Percentiles rank a stretch among this genome's conserved stretches.
Evolutionary conservation across 2,329 filamentous ascomycete genomes (phyloP).

Genomic region (Xylariales sp.): DNA sequence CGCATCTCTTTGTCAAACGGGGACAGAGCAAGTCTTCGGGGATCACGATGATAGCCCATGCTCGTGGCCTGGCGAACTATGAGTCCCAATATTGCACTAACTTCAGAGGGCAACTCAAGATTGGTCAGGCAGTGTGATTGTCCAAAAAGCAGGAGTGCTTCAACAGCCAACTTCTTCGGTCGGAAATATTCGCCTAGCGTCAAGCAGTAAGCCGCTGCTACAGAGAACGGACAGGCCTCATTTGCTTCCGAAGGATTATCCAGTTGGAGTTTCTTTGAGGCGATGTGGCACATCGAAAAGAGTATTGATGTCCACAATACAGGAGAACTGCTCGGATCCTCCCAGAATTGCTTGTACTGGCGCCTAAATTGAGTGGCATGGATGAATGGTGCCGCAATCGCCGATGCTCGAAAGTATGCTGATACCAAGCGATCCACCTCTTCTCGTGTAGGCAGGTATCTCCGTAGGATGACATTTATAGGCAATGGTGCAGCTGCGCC

Average conservation of each 20-base stretch:
- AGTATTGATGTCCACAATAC: conserved; percentile 4
- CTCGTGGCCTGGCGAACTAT: background rate
- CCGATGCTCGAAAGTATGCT: conserved; percentile 1
- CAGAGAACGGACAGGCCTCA: background rate
- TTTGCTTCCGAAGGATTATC: background rate
- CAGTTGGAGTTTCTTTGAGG: background rate
- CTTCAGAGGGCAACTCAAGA: background rate
- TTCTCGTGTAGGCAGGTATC: background rate
- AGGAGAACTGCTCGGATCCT: background rate
- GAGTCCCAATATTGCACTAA: conserved; percentile 1
- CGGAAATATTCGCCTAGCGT: conserved; percentile 1
- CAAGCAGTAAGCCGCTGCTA: conserved; percentile 3
- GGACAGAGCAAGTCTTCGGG: background rate
- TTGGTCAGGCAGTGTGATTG: conserved; percentile 1
- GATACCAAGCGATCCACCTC: conserved; percentile 4
- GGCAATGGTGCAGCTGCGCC: background rate
- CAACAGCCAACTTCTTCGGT: background rate
- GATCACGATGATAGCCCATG: conserved; percentile 3
- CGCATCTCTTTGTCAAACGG: conserved; percentile 5
- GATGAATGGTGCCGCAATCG: conserved; percentile 3
- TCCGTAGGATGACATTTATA: background rate
- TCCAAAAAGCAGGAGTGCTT: background rate
- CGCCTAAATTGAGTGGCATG: conserved; percentile 1
- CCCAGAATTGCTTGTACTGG: conserved; percentile 1
- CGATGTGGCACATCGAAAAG: conserved; percentile 2